Evolutionary conservation across 2,329 filamentous ascomycete genomes (phyloP), one percentile per base, ranked within the genome.

Genomic region (Rhinocladiella mackenziei): DNA sequence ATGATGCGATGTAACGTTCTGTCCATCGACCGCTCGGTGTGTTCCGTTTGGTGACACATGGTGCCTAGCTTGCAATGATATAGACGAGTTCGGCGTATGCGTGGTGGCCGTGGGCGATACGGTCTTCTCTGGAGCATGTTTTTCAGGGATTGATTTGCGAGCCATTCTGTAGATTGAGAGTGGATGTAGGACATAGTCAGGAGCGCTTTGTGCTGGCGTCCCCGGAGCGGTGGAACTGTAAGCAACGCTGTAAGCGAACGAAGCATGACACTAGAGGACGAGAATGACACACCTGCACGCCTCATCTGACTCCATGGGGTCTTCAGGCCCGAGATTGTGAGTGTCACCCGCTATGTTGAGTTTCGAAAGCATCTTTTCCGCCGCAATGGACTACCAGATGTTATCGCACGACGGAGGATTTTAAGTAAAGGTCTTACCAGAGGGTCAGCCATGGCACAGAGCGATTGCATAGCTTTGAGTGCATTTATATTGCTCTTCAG

Each of bases 131-230:
- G 54, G 55, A 5, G 56, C 57, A 33, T 59, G 56, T 35, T 53
- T 30, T 39, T 59, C 57, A 2, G 54, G 53, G 8, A 59, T 56
- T 7, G 53, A 51, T 37, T 56, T 58, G 10, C 57, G 50, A 1
- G 57, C 56, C 50, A 59, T 53, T 17, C 56, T 51, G 23, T 54
- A 59, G 11, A 59, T 59, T 5, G 57, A 58, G 9, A 59, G 22
- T 1, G 57, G 57, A 20, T 59, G 58, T 2, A 59, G 50, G 9
- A 59, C 57, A 15, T 59, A 58, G 18, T 58, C 57, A 3, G 57
- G 57, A 2, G 55, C 50, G 35, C 47, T 50, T 31, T 51, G 45
- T 8, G 52, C 36, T n/a, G 51, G 51, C 2, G 49, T 50, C 14
- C 20, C 34, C 35, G 53, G 19, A 6, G 17, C n/a, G n/a, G 13